Conservation (phyloP, 148 eudicot species). For the Fagopyrum tataricum region DNA sequence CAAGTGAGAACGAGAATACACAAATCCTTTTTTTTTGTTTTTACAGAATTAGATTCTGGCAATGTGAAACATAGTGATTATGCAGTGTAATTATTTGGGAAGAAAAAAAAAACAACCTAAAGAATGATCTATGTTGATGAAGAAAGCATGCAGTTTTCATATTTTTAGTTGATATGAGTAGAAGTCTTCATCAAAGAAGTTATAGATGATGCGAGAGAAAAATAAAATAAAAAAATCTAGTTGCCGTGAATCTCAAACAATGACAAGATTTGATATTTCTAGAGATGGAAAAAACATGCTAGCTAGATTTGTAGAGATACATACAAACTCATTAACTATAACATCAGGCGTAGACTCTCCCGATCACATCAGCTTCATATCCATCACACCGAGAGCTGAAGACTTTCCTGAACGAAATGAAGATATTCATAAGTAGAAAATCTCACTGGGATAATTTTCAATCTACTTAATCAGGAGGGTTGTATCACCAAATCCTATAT, state of each 20-base stretch:
- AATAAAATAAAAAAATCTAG: not conserved
- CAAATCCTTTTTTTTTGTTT: too few species aligned
- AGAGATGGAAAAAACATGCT: not conserved
- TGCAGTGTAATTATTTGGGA: not conserved
- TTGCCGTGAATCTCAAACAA: not conserved
- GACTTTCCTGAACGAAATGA: constrained; percentile 44
- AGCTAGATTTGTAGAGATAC: constrained; percentile 21
- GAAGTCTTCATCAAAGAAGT: not conserved
- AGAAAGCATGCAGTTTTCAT: not conserved
- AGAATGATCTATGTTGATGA: not conserved
- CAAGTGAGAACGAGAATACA: not conserved
- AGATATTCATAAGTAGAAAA: constrained; percentile 11
- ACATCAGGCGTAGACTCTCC: constrained; percentile 94
- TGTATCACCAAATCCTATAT: not conserved
- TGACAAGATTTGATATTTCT: not conserved
- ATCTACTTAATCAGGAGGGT: not conserved
- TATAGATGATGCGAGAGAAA: not conserved
- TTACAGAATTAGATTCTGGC: not conserved
- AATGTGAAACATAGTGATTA: not conserved
- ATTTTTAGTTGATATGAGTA: not conserved
- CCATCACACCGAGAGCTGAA: constrained; percentile 68
- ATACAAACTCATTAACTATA: constrained; percentile 87
- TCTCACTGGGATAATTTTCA: not conserved
- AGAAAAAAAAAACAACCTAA: not conserved
- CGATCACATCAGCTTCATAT: constrained; percentile 76